Percentiles rank a stretch among this genome's conserved stretches.
These are phyloP conservation scores for Acanthamoeba lenticulata DNA, from an alignment of 208 protist species.

Conservation along the genomic window DNA sequence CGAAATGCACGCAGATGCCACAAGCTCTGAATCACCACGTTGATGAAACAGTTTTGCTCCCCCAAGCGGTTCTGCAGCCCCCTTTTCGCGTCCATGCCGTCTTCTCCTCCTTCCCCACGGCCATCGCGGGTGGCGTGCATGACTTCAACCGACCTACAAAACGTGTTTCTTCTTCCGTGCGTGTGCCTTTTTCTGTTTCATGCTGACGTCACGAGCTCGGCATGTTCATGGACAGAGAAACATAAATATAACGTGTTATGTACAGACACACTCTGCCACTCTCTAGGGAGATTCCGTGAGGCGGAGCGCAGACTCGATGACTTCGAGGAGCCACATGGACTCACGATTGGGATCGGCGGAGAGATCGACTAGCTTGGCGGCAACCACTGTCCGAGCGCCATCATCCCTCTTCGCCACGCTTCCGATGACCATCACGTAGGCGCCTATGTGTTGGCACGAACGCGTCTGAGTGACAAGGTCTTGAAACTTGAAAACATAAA, in stretches of 20 bases:
- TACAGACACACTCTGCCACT: no score
- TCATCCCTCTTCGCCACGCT: background rate
- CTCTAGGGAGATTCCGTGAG: background rate
- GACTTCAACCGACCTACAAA: no score
- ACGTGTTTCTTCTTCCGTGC: no score
- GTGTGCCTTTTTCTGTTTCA: no score
- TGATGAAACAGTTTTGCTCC: constrained; percentile 53
- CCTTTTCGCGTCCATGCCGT: no score
- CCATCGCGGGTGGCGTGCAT: no score
- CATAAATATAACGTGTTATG: no score
- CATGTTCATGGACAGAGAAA: background rate
- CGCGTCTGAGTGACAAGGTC: no score
- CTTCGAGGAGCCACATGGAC: constrained; percentile 4
- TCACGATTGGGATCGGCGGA: background rate
- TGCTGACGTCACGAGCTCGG: no score
- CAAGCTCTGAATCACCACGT: constrained; percentile 39
- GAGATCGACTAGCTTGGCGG: background rate
- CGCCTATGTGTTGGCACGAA: background rate
- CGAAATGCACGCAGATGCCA: constrained; percentile 10
- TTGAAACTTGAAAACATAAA: no score
- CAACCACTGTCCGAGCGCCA: background rate
- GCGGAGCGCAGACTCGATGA: background rate
- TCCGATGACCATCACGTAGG: constrained; percentile 2
- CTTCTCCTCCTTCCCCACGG: no score
- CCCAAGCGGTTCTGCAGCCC: background rate